These are phyloP conservation scores for Gossypium anomalum DNA, from an alignment of 345 rosid genomes.

Conservation along the genomic window DNA sequence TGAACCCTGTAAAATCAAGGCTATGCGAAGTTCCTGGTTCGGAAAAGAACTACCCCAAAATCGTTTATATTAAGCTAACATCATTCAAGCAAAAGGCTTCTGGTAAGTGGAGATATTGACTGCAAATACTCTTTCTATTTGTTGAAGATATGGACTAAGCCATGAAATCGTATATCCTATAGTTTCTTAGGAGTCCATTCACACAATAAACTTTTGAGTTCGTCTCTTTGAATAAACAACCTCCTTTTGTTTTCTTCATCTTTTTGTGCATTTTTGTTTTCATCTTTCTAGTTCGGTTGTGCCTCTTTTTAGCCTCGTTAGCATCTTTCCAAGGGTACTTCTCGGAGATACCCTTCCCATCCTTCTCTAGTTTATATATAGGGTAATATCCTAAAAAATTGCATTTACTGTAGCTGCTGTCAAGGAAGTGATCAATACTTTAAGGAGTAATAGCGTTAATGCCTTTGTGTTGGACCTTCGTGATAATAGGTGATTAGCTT, in stretches of 20 bases:
- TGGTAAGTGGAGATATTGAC: constrained; percentile 35
- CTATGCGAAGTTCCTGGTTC: no score
- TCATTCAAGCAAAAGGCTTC: constrained; percentile 86
- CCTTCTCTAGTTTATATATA: not conserved
- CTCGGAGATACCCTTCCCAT: not conserved
- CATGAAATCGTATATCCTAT: not conserved
- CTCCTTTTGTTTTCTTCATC: not conserved
- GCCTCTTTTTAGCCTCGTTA: not conserved
- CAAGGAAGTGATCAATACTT: constrained; percentile 67
- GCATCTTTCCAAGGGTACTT: not conserved
- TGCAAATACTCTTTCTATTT: constrained; percentile 2
- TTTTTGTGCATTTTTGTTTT: not conserved
- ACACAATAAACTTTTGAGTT: not conserved
- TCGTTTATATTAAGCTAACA: constrained; percentile 13
- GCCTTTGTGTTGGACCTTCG: constrained; percentile 93
- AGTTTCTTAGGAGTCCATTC: not conserved
- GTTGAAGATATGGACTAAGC: not conserved
- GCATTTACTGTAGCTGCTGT: constrained; percentile 59
- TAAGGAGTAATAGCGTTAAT: constrained; percentile 57
- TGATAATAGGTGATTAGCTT: constrained; percentile 77
- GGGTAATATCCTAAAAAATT: constrained; percentile 9
- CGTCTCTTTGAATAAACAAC: not conserved
- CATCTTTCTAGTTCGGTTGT: not conserved
- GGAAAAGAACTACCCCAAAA: no score
- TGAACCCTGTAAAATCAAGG: constrained; percentile 81